Evolutionary conservation across 257 asterid species (phyloP).

Genomic region (Nicotiana undulata): DNA sequence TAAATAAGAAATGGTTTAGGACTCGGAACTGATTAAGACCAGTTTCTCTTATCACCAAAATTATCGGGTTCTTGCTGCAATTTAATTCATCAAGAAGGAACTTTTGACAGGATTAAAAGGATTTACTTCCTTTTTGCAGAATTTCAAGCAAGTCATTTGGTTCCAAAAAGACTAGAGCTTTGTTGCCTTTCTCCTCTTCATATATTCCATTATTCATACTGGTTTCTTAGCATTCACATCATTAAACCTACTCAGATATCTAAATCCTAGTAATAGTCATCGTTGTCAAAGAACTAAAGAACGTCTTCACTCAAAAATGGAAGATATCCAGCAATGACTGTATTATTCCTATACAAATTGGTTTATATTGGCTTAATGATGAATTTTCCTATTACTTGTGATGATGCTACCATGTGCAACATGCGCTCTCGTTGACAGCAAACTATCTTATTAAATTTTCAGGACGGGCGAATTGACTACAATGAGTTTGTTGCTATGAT

Average conservation of each 20-base stretch:
- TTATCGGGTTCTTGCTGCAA: background rate
- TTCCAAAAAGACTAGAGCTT: background rate
- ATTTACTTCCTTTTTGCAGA: background rate
- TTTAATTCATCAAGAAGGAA: background rate
- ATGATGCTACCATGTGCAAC: background rate
- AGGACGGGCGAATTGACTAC: slow-evolving; percentile 69
- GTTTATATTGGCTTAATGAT: background rate
- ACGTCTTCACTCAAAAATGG: background rate
- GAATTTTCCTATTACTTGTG: background rate
- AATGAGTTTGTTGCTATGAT: slow-evolving; percentile 45
- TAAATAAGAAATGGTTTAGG: too few species aligned
- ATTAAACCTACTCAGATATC: background rate
- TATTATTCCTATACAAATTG: background rate
- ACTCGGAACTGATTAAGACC: background rate
- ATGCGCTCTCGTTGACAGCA: background rate
- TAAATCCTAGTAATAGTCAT: background rate
- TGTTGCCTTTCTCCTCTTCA: background rate
- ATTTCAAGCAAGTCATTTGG: background rate
- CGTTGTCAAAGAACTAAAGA: background rate
- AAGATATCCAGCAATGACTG: background rate
- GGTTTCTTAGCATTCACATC: background rate
- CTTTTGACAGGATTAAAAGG: background rate
- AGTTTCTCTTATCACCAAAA: background rate
- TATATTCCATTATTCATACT: background rate
- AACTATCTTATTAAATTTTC: slow-evolving; percentile 10